phyloP scores from a whole-genome alignment of 148 eudicot genomes.

The Tetragonia tetragonoides region DNA sequence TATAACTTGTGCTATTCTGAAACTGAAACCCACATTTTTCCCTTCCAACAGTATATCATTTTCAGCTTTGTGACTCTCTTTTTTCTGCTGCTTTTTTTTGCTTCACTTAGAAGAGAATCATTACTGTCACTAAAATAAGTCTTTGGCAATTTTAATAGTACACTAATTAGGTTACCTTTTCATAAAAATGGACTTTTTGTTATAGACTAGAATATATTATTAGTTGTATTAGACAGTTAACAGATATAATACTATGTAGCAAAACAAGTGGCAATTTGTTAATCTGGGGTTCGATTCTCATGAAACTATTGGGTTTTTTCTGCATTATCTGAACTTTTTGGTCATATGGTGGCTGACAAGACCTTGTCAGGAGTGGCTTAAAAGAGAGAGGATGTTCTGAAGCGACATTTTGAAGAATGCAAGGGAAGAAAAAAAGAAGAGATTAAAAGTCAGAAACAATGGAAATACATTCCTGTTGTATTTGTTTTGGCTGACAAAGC shows the following conservation, averaged over 20 bases:
- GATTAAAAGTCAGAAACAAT: not conserved
- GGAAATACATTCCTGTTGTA: slow-evolving; percentile 16
- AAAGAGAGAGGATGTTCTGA: not conserved
- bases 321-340: slow-evolving; percentile 2
- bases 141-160: not conserved
- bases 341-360: slow-evolving; percentile 21
- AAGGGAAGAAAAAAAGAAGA: not conserved
- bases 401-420: slow-evolving; percentile 15
- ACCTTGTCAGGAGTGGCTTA: slow-evolving; percentile 11
- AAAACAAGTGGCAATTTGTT: slow-evolving; percentile 11
- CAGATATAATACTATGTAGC: not conserved
- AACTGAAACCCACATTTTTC: not conserved
- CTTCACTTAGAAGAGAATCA: slow-evolving; percentile 13
- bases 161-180: slow-evolving; percentile 4
- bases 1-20: not conserved
- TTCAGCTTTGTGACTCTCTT: not conserved
- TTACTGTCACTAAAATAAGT: slow-evolving; percentile 7
- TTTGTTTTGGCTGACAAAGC: slow-evolving; percentile 23
- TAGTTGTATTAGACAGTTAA: not conserved
- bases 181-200: not conserved
- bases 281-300: not conserved
- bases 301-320: not conserved
- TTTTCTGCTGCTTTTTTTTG: not conserved
- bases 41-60: not conserved
- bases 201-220: not conserved